A percentile compares a stretch with the other conserved stretches of the same genome.
These are phyloP conservation scores for Elsinoe arachidis DNA, from an alignment of 2,329 filamentous ascomycete genomes.

Conservation along the genomic window DNA sequence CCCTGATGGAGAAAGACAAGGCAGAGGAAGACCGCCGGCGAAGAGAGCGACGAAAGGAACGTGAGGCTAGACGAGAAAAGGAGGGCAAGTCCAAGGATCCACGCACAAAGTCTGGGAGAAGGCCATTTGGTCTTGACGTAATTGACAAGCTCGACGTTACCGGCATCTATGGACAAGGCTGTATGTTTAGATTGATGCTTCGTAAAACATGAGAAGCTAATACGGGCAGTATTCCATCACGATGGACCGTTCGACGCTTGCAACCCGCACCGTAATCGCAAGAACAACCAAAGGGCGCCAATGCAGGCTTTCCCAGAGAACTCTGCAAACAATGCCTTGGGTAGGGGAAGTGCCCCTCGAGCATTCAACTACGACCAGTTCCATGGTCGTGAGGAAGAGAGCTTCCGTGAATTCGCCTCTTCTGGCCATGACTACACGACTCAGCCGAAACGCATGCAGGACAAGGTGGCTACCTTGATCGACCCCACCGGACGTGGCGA, in stretches of 20 bases:
- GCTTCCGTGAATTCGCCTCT: slow-evolving; percentile 68
- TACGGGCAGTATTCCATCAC: slow-evolving; percentile 75
- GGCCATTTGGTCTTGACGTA: slow-evolving; percentile 59
- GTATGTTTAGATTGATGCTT: slow-evolving; percentile 46
- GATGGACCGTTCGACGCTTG: slow-evolving; percentile 96
- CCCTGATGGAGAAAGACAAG: slow-evolving; percentile 55
- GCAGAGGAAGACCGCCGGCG: slow-evolving; percentile 54
- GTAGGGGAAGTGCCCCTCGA: slow-evolving; percentile 59
- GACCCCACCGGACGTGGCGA: slow-evolving; percentile 61
- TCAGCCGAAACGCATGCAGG: slow-evolving; percentile 20
- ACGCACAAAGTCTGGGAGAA: slow-evolving; percentile 25
- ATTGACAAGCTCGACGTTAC: slow-evolving; percentile 97
- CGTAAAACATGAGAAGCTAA: slow-evolving; percentile 11
- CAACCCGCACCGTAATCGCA: slow-evolving; percentile 86
- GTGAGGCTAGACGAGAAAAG: slow-evolving; percentile 41
- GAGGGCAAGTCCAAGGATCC: slow-evolving; percentile 32
- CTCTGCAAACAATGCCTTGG: slow-evolving; percentile 84
- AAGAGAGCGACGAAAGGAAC: slow-evolving; percentile 35
- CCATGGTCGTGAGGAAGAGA: slow-evolving; percentile 77
- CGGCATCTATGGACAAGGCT: slow-evolving; percentile 85
- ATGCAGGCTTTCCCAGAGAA: slow-evolving; percentile 95
- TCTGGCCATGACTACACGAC: slow-evolving; percentile 29
- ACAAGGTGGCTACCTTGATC: slow-evolving; percentile 38
- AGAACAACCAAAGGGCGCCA: slow-evolving; percentile 71
- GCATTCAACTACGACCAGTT: slow-evolving; percentile 80